Percentiles rank a stretch among this genome's conserved stretches.
Evolutionary conservation across 2,329 filamentous ascomycete species (phyloP).

Genomic region (Ceratocystiopsis sp.): DNA sequence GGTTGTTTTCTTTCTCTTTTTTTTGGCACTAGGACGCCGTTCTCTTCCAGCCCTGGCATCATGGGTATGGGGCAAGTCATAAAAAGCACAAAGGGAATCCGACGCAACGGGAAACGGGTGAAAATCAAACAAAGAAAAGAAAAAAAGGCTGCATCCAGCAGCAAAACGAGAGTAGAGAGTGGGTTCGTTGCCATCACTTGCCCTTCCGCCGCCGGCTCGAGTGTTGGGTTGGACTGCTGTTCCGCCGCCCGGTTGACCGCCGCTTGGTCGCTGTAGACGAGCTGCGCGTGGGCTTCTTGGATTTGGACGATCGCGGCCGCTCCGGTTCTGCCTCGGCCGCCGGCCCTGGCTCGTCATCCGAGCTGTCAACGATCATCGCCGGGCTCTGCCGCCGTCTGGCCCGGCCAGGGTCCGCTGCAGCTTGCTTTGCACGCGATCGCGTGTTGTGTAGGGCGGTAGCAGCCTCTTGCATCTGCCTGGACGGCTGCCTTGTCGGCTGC

Average conservation of each 20-base stretch:
- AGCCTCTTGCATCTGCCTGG: neutral
- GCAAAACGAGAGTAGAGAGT: neutral
- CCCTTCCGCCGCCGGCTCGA: conserved; percentile 6
- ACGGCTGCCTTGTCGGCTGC: no score
- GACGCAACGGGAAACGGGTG: neutral
- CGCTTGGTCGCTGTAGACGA: conserved; percentile 5
- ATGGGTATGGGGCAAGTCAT: conserved; percentile 2
- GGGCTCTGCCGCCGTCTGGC: conserved; percentile 14
- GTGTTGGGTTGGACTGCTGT: neutral
- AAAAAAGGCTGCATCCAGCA: neutral
- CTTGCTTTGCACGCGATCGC: conserved; percentile 6
- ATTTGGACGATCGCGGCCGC: conserved; percentile 6
- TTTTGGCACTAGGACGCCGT: conserved; percentile 1
- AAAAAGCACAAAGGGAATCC: neutral
- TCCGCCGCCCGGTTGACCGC: conserved; percentile 3
- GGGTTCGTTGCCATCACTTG: neutral
- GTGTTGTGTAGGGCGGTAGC: conserved; percentile 5
- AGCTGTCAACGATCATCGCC: conserved; percentile 19
- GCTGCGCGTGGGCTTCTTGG: conserved; percentile 9
- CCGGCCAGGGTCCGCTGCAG: neutral
- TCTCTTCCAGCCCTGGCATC: conserved; percentile 4
- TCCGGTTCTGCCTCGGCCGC: conserved; percentile 8
- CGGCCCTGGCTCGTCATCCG: conserved; percentile 2
- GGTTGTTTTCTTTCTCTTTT: neutral
- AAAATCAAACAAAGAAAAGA: neutral